A percentile compares a stretch with the other conserved stretches of the same genome.
phyloP scores from a whole-genome alignment of 164 flowering plant genomes.

The Stephania yunnanensis region DNA sequence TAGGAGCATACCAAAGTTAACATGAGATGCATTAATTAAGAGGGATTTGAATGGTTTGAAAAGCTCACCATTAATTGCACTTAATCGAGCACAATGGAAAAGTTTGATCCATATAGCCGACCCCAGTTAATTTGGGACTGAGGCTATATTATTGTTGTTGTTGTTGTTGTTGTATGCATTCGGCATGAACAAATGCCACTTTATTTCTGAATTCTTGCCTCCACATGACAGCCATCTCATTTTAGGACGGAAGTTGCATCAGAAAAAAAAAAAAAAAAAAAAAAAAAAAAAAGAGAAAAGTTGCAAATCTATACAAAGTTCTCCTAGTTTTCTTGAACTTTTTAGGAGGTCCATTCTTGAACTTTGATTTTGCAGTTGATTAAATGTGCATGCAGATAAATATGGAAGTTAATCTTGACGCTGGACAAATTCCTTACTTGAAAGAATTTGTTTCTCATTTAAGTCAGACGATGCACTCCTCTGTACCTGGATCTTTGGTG shows the following conservation, averaged over 20 bases:
- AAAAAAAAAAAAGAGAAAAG: neutral
- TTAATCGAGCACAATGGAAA: no score
- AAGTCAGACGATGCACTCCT: constrained; percentile 61
- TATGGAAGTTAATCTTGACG: constrained; percentile 58
- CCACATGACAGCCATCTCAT: neutral
- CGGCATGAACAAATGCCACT: neutral
- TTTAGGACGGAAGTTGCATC: neutral
- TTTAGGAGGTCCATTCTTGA: neutral
- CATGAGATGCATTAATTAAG: no score
- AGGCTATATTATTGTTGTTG: no score
- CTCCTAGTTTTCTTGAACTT: neutral
- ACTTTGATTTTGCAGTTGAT: constrained; percentile 9
- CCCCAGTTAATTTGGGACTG: no score
- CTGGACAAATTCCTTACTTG: constrained; percentile 52
- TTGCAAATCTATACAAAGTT: neutral
- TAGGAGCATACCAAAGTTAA: no score
- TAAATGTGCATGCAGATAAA: constrained; percentile 52
- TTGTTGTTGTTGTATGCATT: no score
- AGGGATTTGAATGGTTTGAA: no score
- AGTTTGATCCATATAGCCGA: no score
- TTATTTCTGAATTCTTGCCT: neutral
- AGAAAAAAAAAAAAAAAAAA: neutral
- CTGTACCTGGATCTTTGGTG: constrained; percentile 65
- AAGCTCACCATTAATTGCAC: no score
- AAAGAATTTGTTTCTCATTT: constrained; percentile 74